These are phyloP conservation scores for Castanopsis chinensis DNA, from an alignment of 306 rosid genomes.

Conservation along the genomic window DNA sequence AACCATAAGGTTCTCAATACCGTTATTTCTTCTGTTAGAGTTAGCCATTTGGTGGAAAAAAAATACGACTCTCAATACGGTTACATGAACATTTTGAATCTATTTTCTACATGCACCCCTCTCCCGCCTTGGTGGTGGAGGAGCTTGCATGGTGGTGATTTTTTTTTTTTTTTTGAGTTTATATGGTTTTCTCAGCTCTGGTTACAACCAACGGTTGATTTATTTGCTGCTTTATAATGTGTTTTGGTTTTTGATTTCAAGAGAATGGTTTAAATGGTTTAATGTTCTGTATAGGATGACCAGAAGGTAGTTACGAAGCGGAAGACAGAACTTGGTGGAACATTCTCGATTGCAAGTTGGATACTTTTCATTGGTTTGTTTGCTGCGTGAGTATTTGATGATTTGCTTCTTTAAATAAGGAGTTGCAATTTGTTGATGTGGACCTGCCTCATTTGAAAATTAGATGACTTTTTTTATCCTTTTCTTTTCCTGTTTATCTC, in stretches of 20 bases:
- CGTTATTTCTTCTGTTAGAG: too few species aligned
- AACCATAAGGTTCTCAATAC: too few species aligned
- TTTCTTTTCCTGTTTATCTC: constrained; percentile 8
- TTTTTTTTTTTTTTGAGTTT: too few species aligned
- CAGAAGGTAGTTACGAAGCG: constrained; percentile 80
- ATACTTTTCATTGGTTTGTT: constrained; percentile 86
- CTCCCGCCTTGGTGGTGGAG: too few species aligned
- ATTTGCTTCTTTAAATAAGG: background rate
- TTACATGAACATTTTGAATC: too few species aligned
- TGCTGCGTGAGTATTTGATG: constrained; percentile 76
- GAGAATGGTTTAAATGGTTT: constrained; percentile 24
- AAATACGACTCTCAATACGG: too few species aligned
- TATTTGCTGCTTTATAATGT: background rate
- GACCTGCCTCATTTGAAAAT: background rate
- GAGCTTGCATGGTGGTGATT: too few species aligned
- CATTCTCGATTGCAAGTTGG: constrained; percentile 96
- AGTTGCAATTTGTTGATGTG: constrained; percentile 2
- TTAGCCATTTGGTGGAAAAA: too few species aligned
- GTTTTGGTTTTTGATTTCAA: background rate
- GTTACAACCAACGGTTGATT: background rate
- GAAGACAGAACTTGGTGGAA: constrained; percentile 99
- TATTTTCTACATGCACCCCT: too few species aligned
- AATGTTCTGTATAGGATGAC: constrained; percentile 61
- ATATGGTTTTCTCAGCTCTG: too few species aligned
- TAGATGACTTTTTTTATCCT: background rate